Evolutionary conservation across 176 grass and related monocot genomes (phyloP).

Genomic region (Poa pratensis): DNA sequence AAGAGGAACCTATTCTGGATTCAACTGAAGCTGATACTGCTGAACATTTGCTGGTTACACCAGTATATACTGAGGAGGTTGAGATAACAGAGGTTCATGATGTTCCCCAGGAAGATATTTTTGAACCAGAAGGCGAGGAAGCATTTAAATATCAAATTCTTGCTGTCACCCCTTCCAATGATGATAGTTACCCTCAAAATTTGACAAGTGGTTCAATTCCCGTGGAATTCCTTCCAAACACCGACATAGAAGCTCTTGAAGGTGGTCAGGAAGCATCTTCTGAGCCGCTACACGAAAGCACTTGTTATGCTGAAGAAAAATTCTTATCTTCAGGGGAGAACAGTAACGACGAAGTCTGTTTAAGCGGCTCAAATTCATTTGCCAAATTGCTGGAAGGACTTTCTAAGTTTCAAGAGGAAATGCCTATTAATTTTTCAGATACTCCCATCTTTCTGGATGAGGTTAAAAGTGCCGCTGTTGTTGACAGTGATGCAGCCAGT

Average conservation of each 20-base stretch:
- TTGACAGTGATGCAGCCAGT: slow-evolving; percentile 5
- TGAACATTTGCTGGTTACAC: slow-evolving; percentile 21
- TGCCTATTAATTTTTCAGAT: neutral
- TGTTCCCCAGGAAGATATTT: slow-evolving; percentile 18
- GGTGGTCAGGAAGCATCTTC: slow-evolving; percentile 25
- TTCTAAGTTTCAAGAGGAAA: slow-evolving; percentile 34
- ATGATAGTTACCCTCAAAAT: slow-evolving; percentile 16
- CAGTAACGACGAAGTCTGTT: slow-evolving; percentile 10
- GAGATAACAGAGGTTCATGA: slow-evolving; percentile 14
- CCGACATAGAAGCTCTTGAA: slow-evolving; percentile 6
- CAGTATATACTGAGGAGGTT: neutral
- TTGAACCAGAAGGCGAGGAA: slow-evolving; percentile 14
- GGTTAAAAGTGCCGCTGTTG: slow-evolving; percentile 14
- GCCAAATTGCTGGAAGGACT: neutral
- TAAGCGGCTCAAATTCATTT: slow-evolving; percentile 17
- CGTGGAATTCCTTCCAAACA: neutral
- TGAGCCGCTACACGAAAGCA: neutral
- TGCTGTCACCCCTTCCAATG: neutral
- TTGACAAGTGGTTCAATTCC: neutral
- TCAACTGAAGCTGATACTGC: slow-evolving; percentile 17
- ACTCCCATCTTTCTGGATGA: slow-evolving; percentile 37
- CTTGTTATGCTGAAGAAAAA: neutral
- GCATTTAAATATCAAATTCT: slow-evolving; percentile 16
- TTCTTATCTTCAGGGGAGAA: slow-evolving; percentile 27
- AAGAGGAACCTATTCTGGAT: slow-evolving; percentile 27